Evolutionary conservation across 441 rosid genomes (phyloP).

Genomic region (Caryocar brasiliense): DNA sequence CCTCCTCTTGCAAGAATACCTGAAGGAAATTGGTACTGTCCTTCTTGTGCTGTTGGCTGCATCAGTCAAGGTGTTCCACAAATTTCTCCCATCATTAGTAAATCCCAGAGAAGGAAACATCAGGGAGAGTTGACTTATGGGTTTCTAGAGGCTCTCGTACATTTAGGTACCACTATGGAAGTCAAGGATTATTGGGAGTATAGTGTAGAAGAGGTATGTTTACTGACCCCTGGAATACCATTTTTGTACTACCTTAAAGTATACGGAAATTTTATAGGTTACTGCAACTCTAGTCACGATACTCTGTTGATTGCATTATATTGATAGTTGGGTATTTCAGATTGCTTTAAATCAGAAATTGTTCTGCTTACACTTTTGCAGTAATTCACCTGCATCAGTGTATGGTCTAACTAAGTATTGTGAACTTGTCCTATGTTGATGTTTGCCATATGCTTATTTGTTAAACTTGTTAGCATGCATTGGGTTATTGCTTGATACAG

Average conservation of each 20-base stretch:
- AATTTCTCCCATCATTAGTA: conserved; percentile 15
- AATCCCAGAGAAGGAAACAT: conserved; percentile 17
- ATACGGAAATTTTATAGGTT: not conserved
- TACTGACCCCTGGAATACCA: not conserved
- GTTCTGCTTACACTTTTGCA: too few relatives aligned
- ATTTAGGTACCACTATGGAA: conserved; percentile 32
- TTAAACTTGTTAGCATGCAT: too few relatives aligned
- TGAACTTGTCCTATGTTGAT: too few relatives aligned
- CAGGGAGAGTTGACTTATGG: conserved; percentile 31
- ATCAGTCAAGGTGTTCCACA: conserved; percentile 17
- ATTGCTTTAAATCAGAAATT: not conserved
- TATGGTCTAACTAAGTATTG: too few relatives aligned
- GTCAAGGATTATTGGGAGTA: conserved; percentile 51
- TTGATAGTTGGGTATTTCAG: not conserved
- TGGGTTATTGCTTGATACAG: too few relatives aligned
- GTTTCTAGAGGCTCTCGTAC: conserved; percentile 26
- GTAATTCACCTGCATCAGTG: too few relatives aligned
- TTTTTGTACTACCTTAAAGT: not conserved
- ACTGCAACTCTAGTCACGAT: not conserved
- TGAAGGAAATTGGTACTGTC: conserved; percentile 64
- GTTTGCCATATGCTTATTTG: too few relatives aligned
- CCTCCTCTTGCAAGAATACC: conserved; percentile 54
- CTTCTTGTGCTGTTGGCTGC: conserved; percentile 33
- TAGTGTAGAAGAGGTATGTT: conserved; percentile 41
- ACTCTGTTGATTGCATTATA: not conserved